A percentile compares a stretch with the other conserved stretches of the same genome.
phyloP scores from a whole-genome alignment of 495 filamentous ascomycete genomes.

The Aspergillus hancockii region DNA sequence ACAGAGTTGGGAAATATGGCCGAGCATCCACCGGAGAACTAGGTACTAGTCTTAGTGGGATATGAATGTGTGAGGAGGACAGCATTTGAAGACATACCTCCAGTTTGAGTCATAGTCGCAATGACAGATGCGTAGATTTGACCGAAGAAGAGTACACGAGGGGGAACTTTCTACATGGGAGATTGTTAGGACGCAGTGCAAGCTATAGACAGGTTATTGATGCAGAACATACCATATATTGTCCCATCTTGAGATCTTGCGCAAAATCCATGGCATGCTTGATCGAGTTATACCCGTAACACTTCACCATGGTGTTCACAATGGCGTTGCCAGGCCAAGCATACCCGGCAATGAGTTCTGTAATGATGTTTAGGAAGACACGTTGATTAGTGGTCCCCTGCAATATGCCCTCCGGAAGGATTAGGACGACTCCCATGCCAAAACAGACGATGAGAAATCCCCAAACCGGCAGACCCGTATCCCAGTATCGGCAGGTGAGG shows the following conservation, averaged over 20 bases:
- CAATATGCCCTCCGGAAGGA: slow-evolving; percentile 81
- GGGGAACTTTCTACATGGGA: slow-evolving; percentile 47
- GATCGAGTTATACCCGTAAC: slow-evolving; percentile 63
- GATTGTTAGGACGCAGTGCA: not conserved
- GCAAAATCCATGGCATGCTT: slow-evolving; percentile 51
- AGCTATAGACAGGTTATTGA: not conserved
- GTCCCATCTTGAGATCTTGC: slow-evolving; percentile 51
- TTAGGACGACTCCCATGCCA: slow-evolving; percentile 62
- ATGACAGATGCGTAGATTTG: slow-evolving; percentile 52
- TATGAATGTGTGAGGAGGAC: not conserved
- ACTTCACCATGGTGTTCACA: slow-evolving; percentile 85
- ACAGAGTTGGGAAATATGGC: slow-evolving; percentile 47
- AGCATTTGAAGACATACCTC: slow-evolving; percentile 12
- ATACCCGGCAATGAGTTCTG: slow-evolving; percentile 76
- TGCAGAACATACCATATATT: slow-evolving; percentile 44
- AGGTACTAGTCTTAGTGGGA: slow-evolving; percentile 2
- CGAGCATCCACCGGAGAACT: slow-evolving; percentile 54
- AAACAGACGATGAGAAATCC: slow-evolving; percentile 70
- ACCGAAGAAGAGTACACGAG: slow-evolving; percentile 49
- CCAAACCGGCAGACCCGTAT: slow-evolving; percentile 79
- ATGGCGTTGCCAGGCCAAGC: slow-evolving; percentile 78
- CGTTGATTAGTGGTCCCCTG: slow-evolving; percentile 74
- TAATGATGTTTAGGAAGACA: slow-evolving; percentile 66
- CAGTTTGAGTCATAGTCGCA: slow-evolving; percentile 34
- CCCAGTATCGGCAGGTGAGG: slow-evolving; percentile 41